Base-by-base conservation (phyloP, 495 filamentous ascomycete genomes). In the Parathielavia appendiculata region DNA sequence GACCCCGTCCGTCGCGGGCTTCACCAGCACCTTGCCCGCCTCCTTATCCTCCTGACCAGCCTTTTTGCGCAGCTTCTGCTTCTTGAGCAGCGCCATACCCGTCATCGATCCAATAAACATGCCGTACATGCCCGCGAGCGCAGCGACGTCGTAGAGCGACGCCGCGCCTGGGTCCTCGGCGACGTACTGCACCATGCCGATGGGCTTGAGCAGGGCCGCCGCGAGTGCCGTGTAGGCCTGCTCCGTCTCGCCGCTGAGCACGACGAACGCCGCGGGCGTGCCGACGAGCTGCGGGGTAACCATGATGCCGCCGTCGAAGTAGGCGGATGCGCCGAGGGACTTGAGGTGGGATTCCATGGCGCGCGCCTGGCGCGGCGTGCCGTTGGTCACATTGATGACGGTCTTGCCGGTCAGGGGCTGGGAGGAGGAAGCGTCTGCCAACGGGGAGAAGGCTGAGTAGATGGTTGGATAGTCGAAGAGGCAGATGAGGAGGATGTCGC, bases 371-470 rank as follows among this genome's bases (percentile, higher is more conserved):
- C 11, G 13, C n/a, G 64, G 59, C 10, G 63, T 59, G 41, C 57
- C 61, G 57, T 63, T 63, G 61, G 61, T 63, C 22, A 63, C n/a
- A 57, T 63, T 63, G 54, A 64, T 57, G 17, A 65, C 59, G 2
- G 61, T 64, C 13, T 64, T 60, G 40, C 43, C 54, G 22, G 47
- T 47, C 8, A 54, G 56, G 34, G 50, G 53, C 26, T 57, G 9
- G 36, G 36, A 2, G 36, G 36, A 12, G 36, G 16, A 16, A 10
- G 2, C 16, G 36, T 1, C 17, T 13, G 34, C 5, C 4, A 10
- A 6, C 13, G 41, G 26, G 64, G 11, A 5, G 48, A 62, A 26
- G 22, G 34, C 39, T 9, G 40, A 14, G 19, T 14, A 7, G 36
- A 58, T 51, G 60, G 36, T 7, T 30, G 56, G 36, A 45, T 63